Conservation (phyloP, 257 asterid species). For the Capsicum rhomboideum region DNA sequence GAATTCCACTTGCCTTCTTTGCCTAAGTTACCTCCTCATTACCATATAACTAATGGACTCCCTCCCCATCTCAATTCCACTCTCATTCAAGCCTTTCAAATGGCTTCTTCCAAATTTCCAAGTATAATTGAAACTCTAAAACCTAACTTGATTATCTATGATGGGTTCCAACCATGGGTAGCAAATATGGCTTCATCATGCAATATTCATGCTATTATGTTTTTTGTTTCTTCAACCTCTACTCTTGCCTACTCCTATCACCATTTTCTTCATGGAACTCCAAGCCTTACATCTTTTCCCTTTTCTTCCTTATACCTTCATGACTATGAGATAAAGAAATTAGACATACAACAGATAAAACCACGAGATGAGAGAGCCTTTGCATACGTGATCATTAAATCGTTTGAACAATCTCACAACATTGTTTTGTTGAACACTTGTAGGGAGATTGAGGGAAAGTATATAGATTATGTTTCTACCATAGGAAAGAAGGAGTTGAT, state of each 20-base stretch:
- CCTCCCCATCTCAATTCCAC: conserved; percentile 35
- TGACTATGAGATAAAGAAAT: conserved; percentile 5
- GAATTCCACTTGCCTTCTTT: conserved; percentile 24
- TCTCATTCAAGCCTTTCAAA: conserved; percentile 19
- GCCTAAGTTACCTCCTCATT: conserved; percentile 32
- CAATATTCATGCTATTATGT: conserved; percentile 18
- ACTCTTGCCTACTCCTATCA: conserved; percentile 14
- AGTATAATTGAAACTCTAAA: conserved; percentile 9
- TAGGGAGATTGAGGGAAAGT: background rate
- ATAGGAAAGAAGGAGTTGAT: background rate
- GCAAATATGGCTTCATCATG: conserved; percentile 3
- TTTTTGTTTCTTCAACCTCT: conserved; percentile 23
- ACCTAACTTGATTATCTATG: conserved; percentile 39
- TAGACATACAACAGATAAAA: background rate
- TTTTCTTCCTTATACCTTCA: background rate
- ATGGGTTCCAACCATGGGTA: conserved; percentile 28
- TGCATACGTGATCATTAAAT: background rate
- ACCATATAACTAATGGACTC: conserved; percentile 46
- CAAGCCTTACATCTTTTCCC: background rate
- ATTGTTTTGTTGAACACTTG: conserved; percentile 4
- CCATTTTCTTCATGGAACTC: background rate
- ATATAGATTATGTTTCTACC: background rate
- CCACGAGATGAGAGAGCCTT: background rate
- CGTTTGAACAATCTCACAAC: background rate
- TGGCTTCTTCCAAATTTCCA: conserved; percentile 20